Percentiles rank a stretch among this genome's conserved stretches.
These are phyloP conservation scores for Epichloe festucae DNA, from an alignment of 2,329 filamentous ascomycete species.

Conservation along the genomic window DNA sequence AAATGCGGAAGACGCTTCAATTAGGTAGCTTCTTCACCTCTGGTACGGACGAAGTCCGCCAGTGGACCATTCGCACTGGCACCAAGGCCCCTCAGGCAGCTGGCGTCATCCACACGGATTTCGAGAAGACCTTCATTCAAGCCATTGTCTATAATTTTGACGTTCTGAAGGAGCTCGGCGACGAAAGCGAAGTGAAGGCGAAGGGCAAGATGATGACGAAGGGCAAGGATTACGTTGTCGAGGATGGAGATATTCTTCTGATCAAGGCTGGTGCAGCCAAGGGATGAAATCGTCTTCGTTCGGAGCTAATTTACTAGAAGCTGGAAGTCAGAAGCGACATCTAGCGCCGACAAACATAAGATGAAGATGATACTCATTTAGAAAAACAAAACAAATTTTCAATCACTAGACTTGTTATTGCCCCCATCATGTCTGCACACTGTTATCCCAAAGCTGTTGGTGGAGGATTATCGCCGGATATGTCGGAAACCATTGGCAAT, in stretches of 20 bases:
- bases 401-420: too few relatives aligned
- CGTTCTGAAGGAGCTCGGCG: conserved; percentile 70
- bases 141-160: conserved; percentile 84
- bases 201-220: conserved; percentile 98
- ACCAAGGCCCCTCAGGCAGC: conserved; percentile 97
- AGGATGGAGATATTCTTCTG: conserved; percentile 71
- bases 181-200: conserved; percentile 78
- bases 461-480: too few relatives aligned
- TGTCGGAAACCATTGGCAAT: too few relatives aligned
- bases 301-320: neutral
- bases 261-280: conserved; percentile 86
- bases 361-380: neutral
- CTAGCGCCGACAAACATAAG: neutral
- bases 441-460: too few relatives aligned
- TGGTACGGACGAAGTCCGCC: conserved; percentile 87
- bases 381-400: neutral
- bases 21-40: conserved; percentile 96
- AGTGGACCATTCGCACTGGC: conserved; percentile 94
- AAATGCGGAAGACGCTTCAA: conserved; percentile 87
- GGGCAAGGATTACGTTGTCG: conserved; percentile 89
- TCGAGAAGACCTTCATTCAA: conserved; percentile 99
- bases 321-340: neutral
- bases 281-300: conserved; percentile 26
- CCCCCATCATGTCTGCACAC: too few relatives aligned
- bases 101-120: conserved; percentile 95